A percentile compares a stretch with the other conserved stretches of the same genome.
Evolutionary conservation across 495 filamentous ascomycete species (phyloP).

Genomic region (Penicillium pancosmium): DNA sequence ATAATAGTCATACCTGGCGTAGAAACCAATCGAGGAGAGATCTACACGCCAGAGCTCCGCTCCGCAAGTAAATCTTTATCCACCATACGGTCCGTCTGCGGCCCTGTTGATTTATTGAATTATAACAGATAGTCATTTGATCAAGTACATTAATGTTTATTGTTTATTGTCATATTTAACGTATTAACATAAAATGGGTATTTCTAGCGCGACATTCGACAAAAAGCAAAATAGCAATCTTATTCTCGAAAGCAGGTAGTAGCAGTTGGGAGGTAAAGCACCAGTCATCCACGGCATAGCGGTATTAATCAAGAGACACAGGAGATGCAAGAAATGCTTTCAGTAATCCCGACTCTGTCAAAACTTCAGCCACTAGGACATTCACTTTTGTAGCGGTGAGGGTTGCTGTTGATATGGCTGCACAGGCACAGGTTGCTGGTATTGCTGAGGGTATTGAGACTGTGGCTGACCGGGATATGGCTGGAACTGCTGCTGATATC

Average conservation of each 20-base stretch:
- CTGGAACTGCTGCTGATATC: constrained; percentile 2
- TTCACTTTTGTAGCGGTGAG: constrained; percentile 3
- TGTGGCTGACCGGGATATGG: constrained; percentile 12
- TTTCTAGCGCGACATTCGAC: constrained; percentile 1
- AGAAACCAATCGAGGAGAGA: too few relatives aligned
- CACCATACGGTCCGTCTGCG: too few relatives aligned
- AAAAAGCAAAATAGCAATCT: neutral
- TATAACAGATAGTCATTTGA: neutral
- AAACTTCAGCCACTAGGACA: neutral
- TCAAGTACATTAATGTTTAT: neutral
- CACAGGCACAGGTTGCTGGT: neutral
- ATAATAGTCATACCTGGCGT: too few relatives aligned
- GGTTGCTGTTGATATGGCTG: constrained; percentile 2
- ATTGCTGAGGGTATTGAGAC: constrained; percentile 7
- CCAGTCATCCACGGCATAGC: too few relatives aligned
- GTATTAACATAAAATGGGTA: constrained; percentile 15
- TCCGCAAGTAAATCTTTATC: too few relatives aligned
- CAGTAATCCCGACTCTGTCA: too few relatives aligned
- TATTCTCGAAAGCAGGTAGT: neutral
- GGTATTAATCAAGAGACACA: too few relatives aligned
- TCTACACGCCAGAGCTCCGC: too few relatives aligned
- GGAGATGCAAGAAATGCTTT: too few relatives aligned
- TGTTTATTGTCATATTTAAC: neutral
- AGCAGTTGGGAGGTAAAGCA: neutral
- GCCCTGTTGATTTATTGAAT: too few relatives aligned